Evolutionary conservation across 2,329 filamentous ascomycete species (phyloP), one percentile per base, ranked within the genome.

Genomic region (Trichophyton schoenleinii): DNA sequence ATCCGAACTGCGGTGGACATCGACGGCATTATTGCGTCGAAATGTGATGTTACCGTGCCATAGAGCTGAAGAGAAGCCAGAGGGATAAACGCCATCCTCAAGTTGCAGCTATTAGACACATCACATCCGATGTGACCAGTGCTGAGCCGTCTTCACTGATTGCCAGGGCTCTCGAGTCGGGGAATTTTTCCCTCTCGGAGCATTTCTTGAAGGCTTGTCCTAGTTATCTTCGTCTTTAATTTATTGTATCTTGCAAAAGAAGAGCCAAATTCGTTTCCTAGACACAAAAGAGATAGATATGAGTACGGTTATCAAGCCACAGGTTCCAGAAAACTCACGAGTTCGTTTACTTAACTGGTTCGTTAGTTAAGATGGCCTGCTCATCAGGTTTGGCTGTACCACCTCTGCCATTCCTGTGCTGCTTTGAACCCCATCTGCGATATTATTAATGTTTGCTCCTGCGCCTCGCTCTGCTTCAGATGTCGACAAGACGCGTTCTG

Each of bases 371-470:
- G 34, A 36, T 36, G 34, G 41, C 13, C n/a, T 15, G 48, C 20
- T 53, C 48, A 31, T 53, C 22, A 53, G 48, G 22, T 28, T 53
- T 53, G 48, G 48, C 48, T 31, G 48, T 53, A 31, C 48, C 6
- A 53, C 48, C 48, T 28, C 22, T 53, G 18, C n/a, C 11, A 53
- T 53, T 42, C 41, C 48, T 53, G 48, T 53, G 48, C 15, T 53
- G 48, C 48, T 52, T 15, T 28, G 22, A 9, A 28, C 7, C 46
- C 22, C n/a, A 25, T 15, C 46, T 3, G 25, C 25, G 3, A 28
- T 49, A 22, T 53, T 53, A 53, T 22, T 53, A 53, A 49, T 53
- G 48, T 53, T 53, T 53, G 48, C 48, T 53, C 48, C 20, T 53
- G 48, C 20, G 48, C 48, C 48, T 53, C 48, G 48, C 20, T 25